Evolutionary conservation across 2,329 filamentous ascomycete species (phyloP), one percentile per base, ranked within the genome.

Genomic region (Hypoxylon sp.): DNA sequence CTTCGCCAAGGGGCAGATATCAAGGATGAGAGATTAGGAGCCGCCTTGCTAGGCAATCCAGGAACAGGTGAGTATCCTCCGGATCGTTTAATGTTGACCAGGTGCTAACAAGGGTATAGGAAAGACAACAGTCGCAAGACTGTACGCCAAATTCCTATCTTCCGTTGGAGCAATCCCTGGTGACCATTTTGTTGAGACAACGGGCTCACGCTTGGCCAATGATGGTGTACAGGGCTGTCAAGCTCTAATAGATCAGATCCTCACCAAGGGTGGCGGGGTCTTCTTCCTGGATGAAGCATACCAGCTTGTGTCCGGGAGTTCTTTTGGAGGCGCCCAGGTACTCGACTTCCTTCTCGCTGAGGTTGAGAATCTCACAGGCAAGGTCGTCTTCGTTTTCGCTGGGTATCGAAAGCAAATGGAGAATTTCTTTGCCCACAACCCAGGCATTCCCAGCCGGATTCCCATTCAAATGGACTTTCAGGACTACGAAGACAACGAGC

Each of bases 261-360:
- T 87, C 3, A 80, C 88, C 19, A 70, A 77, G 0, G 88, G 87
- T 0, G 91, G 91, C 0, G 92, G 92, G 0, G 89, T 89, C 0
- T 72, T 93, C 2, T 94, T 94, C 73, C 89, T 95, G 14, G 92
- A 95, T 63, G 91, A 95, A 75, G 91, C 91, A 0, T 94, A 95
- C 71, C 91, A 94, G 68, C 81, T 95, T 0, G 83, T 87, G 0
- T 87, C 86, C 0, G 84, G 85, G 0, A 85, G 86, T 56, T 90
- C 80, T 16, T 71, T 74, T 1, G 86, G 86, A 0, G 91, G 91
- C 0, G 80, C 78, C 0, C 83, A 85, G 0, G 90, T 93, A 0
- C 79, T 95, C 0, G 91, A 95, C 65, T 92, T 85, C 64, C 80
- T 95, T 0, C 83, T 94, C 0, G 84, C 90, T 0, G 91, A 94